Evolutionary conservation across 139 green algal genomes (phyloP).

Genomic region (Pycnococcus provasolii): DNA sequence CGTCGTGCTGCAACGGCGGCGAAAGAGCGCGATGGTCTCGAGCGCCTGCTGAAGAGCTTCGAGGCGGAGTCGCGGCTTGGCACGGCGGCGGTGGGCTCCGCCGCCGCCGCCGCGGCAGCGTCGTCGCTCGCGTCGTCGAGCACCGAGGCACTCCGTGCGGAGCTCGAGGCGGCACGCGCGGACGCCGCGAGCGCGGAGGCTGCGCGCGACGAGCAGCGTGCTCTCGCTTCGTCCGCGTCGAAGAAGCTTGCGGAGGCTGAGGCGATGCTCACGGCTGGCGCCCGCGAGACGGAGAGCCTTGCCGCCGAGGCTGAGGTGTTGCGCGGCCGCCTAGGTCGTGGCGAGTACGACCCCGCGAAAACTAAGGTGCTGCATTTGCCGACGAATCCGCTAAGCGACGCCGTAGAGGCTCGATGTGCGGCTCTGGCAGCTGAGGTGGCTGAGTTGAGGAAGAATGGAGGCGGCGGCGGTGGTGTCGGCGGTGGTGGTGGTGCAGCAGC

Average conservation of each 20-base stretch:
- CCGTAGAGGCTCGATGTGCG: not conserved
- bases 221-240: too few species aligned
- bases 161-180: not conserved
- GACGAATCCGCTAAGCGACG: not conserved
- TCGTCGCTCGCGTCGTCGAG: not conserved
- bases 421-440: not conserved
- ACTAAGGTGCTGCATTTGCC: not conserved
- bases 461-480: constrained; percentile 1
- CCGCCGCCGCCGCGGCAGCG: not conserved
- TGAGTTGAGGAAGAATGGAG: not conserved
- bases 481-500: not conserved
- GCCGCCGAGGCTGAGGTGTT: not conserved
- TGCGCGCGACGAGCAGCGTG: not conserved
- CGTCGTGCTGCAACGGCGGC: not conserved
- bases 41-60: not conserved
- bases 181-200: not conserved
- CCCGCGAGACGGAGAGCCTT: not conserved
- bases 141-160: not conserved
- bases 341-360: not conserved
- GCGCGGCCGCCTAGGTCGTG: not conserved
- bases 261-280: not conserved
- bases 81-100: not conserved
- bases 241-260: not conserved
- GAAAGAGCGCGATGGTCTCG: not conserved
- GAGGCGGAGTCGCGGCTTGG: not conserved